Base-by-base conservation (phyloP, 2,329 filamentous ascomycete genomes). In the Didymella pinodella region DNA sequence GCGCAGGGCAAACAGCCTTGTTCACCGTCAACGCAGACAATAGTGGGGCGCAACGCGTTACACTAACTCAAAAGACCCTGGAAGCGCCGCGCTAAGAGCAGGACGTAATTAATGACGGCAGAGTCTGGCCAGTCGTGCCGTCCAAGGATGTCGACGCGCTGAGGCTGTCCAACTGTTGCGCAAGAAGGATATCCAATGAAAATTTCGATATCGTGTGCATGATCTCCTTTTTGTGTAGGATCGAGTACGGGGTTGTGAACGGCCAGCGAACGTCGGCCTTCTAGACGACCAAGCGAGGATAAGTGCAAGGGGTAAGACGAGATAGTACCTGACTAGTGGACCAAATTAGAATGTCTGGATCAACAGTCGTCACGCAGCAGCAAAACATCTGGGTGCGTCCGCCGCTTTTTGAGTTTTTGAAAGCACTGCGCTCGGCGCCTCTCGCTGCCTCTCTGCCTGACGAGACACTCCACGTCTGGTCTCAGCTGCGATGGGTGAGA, bases 381-480 rank as follows among this genome's bases (percentile, higher is more conserved):
- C 56, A 59, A 40, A 46, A 36, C 26, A 40, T 16, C 26, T 29
- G 29, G 34, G 26, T 50, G 44, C 44, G 20, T 20, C 29, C 28
- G 22, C 41, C 34, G 26, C 18, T 38, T 49, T 54, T 49, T 46
- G 57, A 56, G 49, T 61, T 59, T 16, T 65, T 52, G 51, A 61
- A 18, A 40, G 20, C 40, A 53, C 41, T 61, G 57, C 56, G 32
- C 29, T 58, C 40, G 36, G n/a, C 38, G 5, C 53, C 54, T 52
- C 51, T 58, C 64, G 66, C 61, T 59, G 61, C 61, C 57, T 63
- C 62, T 63, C 61, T 61, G 52, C n/a, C 57, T 40, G 32, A 48
- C 53, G 64, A 64, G 57, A 65, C 65, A 61, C 52, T 56, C 40
- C 51, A 61, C 56, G 64, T 67, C 64, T 67, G 44, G 64, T 48